Percentiles rank a stretch among this genome's conserved stretches.
These are phyloP conservation scores for Epichloe uncinata DNA, from an alignment of 2,329 filamentous ascomycete species.

Conservation along the genomic window DNA sequence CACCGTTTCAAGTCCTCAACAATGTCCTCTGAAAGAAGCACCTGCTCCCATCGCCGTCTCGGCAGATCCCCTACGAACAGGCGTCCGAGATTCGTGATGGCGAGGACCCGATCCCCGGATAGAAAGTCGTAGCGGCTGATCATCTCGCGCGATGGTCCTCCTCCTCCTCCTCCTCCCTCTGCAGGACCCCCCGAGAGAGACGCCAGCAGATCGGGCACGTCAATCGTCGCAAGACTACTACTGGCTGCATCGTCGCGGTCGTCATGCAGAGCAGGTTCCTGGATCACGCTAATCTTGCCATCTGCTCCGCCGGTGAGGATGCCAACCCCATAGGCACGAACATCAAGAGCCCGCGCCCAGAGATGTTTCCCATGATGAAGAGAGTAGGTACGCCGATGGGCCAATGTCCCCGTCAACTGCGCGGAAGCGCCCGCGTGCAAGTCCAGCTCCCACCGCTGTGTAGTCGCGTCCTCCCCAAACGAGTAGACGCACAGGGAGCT, in stretches of 20 bases:
- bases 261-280: conserved; percentile 8
- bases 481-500: conserved; percentile 42
- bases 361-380: conserved; percentile 81
- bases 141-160: conserved; percentile 18
- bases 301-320: conserved; percentile 78
- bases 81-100: conserved; percentile 47
- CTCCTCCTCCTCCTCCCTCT: neutral
- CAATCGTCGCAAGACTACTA: conserved; percentile 12
- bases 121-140: conserved; percentile 54
- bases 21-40: conserved; percentile 20
- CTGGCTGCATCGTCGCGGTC: conserved; percentile 2
- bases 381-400: conserved; percentile 40
- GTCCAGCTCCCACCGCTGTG: conserved; percentile 50
- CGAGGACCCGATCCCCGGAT: conserved; percentile 35
- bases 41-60: conserved; percentile 28
- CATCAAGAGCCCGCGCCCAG: conserved; percentile 53
- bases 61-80: conserved; percentile 34
- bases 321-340: conserved; percentile 19
- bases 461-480: conserved; percentile 73
- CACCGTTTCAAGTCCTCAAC: conserved; percentile 30
- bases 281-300: conserved; percentile 46
- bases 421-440: neutral
- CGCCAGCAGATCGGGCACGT: conserved; percentile 20
- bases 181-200: conserved; percentile 6
- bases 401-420: conserved; percentile 22